Evolutionary conservation across 495 filamentous ascomycete genomes (phyloP), one percentile per base, ranked within the genome.

Genomic region (Penicillium longicatenatum): DNA sequence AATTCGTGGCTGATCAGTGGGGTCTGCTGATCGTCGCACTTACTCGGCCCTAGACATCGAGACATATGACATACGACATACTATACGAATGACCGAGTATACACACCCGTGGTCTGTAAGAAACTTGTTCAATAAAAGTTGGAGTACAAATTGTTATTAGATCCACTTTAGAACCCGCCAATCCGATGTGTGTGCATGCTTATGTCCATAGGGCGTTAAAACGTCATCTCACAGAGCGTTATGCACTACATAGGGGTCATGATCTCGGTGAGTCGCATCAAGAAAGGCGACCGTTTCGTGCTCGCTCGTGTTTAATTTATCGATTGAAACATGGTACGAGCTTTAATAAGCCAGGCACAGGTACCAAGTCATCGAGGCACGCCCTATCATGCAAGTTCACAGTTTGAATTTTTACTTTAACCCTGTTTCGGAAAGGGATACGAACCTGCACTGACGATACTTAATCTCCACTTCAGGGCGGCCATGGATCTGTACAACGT

Each of bases 331-430:
- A 98, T 95, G 16, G 97, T 84, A 60, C 87, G 85, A 50, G 89
- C 86, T 70, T 85, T 89, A 35, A 90, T 86, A 54, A 97, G 75
- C 57, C 86, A 97, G 92, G 92, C 9, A 88, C 92, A n/a, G 95
- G 95, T 19, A 91, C 86, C 10, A 96, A 97, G 31, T 88, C 83
- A 37, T 87, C 86, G 71, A 94, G 98, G 87, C 77, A 97, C 85
- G 53, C 95, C 94, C 67, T 95, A 89, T 93, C 95, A 98, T 29
- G 92, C 89, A 64, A 97, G 97, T 59, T 93, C 87, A 42, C 95
- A 94, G 21, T 98, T 92, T 90, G 19, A 87, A 14, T 29, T 17
- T 53, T 26, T 29, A 19, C 14, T 55, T 20, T 59, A 22, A 51
- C 19, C 26, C 42, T 42, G 35, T 26, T 49, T 44, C 37, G 37